These are phyloP conservation scores for Phialocephala sp. DNA, from an alignment of 2,329 filamentous ascomycete genomes.

Conservation along the genomic window DNA sequence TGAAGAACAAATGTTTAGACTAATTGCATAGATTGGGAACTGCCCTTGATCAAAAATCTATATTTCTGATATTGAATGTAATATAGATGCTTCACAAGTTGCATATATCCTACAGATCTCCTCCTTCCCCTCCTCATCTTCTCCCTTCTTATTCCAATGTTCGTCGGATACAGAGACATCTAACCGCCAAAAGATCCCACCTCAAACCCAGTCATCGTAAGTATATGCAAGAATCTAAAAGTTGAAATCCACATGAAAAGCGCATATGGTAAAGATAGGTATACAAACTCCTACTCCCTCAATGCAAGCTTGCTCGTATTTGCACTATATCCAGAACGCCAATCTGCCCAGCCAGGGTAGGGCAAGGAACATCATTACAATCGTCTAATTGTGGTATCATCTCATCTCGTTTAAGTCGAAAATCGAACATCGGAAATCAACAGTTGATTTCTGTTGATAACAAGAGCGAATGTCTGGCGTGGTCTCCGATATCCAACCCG, in stretches of 20 bases:
- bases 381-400: slow-evolving; percentile 10
- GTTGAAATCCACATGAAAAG: neutral
- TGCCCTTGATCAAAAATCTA: too few species aligned
- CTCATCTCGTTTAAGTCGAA: slow-evolving; percentile 3
- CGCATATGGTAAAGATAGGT: neutral
- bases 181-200: neutral
- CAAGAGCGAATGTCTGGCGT: neutral
- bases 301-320: slow-evolving; percentile 3
- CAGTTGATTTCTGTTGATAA: neutral
- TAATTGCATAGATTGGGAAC: too few species aligned
- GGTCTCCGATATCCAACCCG: neutral
- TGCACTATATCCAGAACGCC: neutral
- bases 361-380: slow-evolving; percentile 10
- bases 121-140: too few species aligned
- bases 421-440: neutral
- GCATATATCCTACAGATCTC: too few species aligned
- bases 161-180: neutral
- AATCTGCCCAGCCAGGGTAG: neutral
- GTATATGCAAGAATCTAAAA: slow-evolving; percentile 6
- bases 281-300: slow-evolving; percentile 7
- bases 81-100: too few species aligned
- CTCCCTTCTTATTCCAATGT: too few species aligned
- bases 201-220: neutral
- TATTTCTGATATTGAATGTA: too few species aligned
- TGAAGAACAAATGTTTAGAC: too few species aligned